Conservation (phyloP, 208 protist species). For the Wallacemonas sp. region DNA sequence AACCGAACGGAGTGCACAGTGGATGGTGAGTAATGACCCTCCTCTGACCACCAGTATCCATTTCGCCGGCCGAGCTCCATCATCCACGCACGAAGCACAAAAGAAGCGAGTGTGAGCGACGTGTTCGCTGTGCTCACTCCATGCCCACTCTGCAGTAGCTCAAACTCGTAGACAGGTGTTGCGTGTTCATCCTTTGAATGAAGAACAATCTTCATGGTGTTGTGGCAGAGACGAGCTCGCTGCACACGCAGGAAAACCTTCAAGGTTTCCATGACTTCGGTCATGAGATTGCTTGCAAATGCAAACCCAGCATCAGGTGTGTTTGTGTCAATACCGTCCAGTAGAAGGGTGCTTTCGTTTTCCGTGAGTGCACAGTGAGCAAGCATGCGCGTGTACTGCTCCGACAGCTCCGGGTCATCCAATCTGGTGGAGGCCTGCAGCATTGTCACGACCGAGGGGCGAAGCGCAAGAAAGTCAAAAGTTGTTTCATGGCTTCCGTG, state of each 20-base stretch:
- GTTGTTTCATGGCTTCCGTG: background rate
- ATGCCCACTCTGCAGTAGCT: constrained; percentile 34
- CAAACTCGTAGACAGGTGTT: constrained; percentile 20
- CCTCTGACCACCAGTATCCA: constrained; percentile 3
- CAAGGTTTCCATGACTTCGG: background rate
- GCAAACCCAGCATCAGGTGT: constrained; percentile 2
- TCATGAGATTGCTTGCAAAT: background rate
- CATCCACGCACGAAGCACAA: constrained; percentile 40
- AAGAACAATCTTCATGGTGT: background rate
- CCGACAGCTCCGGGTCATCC: constrained; percentile 3
- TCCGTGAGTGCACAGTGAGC: background rate
- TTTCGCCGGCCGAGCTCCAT: constrained; percentile 21
- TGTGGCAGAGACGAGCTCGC: background rate
- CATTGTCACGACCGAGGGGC: background rate
- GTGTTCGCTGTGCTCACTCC: constrained; percentile 43
- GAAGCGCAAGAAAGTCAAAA: background rate
- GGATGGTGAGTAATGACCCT: background rate
- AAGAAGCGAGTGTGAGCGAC: constrained; percentile 34
- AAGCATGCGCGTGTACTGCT: background rate
- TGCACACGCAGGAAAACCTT: constrained; percentile 1
- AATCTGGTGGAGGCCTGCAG: background rate
- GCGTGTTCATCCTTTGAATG: background rate
- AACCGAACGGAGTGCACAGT: background rate
- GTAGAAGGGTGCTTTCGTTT: background rate
- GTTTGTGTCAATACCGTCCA: background rate